A percentile compares a stretch with the other conserved stretches of the same genome.
Conservation (phyloP, 2,329 filamentous ascomycete species). For the Xylariales sp. region DNA sequence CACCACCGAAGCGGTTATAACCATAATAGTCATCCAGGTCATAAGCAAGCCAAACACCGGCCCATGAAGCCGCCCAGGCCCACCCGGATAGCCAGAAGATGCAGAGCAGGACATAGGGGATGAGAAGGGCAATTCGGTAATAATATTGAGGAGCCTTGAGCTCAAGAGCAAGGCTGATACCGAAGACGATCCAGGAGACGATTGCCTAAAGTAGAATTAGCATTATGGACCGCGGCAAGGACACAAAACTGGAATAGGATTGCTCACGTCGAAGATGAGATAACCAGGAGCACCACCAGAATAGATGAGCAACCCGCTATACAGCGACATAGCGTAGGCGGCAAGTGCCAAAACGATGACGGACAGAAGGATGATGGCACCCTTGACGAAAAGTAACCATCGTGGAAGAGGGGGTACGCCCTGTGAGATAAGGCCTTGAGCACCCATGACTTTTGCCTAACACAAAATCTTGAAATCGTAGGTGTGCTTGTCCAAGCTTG, state of each 20-base stretch:
- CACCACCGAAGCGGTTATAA: slow-evolving; percentile 22
- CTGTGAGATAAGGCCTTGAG: slow-evolving; percentile 27
- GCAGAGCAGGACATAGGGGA: slow-evolving; percentile 28
- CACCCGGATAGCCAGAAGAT: slow-evolving; percentile 42
- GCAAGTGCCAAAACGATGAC: slow-evolving; percentile 33
- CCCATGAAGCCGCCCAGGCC: slow-evolving; percentile 35
- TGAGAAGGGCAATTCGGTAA: slow-evolving; percentile 30
- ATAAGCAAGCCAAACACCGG: slow-evolving; percentile 20
- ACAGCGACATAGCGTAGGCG: slow-evolving; percentile 34
- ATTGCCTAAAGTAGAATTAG: slow-evolving; percentile 26
- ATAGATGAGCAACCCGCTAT: slow-evolving; percentile 12
- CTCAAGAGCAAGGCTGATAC: slow-evolving; percentile 30
- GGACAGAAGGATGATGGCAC: slow-evolving; percentile 33
- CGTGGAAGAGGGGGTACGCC: slow-evolving; percentile 31
- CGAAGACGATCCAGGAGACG: slow-evolving; percentile 36
- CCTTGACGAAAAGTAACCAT: slow-evolving; percentile 32
- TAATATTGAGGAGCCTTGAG: slow-evolving; percentile 30
- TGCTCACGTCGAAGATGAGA: slow-evolving; percentile 41
- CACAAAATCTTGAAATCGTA: too few relatives aligned
- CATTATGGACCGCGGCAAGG: slow-evolving; percentile 9
- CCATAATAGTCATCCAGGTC: too few relatives aligned
- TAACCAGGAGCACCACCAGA: slow-evolving; percentile 33
- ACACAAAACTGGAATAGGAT: too few relatives aligned
- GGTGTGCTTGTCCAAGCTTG: too few relatives aligned
- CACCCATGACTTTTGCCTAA: slow-evolving; percentile 14